Conservation (phyloP, 257 asterid genomes). For the Nyctanthes arbortristis region DNA sequence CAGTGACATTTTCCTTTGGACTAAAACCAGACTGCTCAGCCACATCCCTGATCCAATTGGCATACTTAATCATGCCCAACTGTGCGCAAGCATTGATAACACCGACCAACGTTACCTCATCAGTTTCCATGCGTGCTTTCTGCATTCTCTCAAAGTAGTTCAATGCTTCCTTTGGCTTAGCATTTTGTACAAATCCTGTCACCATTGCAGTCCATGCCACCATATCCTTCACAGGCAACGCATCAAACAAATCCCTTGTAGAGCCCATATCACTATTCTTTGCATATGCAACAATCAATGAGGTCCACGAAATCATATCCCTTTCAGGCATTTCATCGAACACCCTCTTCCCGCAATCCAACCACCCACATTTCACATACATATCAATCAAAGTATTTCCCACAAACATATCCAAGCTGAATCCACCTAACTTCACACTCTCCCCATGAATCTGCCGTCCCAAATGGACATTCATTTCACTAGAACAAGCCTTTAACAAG, state of each 20-base stretch:
- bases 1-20: slow-evolving; percentile 40
- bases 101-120: slow-evolving; percentile 65
- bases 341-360: slow-evolving; percentile 56
- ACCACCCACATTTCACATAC: slow-evolving; percentile 67
- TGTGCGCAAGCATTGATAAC: slow-evolving; percentile 83
- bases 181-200: slow-evolving; percentile 73
- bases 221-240: slow-evolving; percentile 60
- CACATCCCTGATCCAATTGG: slow-evolving; percentile 56
- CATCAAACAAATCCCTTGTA: slow-evolving; percentile 57
- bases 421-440: slow-evolving; percentile 68
- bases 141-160: slow-evolving; percentile 67
- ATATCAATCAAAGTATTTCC: slow-evolving; percentile 59
- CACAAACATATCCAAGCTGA: slow-evolving; percentile 50
- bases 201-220: slow-evolving; percentile 91
- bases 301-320: slow-evolving; percentile 67
- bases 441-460: slow-evolving; percentile 77
- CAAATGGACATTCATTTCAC: slow-evolving; percentile 34
- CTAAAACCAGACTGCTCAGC: slow-evolving; percentile 56
- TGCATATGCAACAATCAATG: slow-evolving; percentile 60
- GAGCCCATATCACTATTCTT: slow-evolving; percentile 58
- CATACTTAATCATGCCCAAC: slow-evolving; percentile 56
- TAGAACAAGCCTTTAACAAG: slow-evolving; percentile 53
- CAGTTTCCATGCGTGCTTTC: slow-evolving; percentile 53
- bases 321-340: slow-evolving; percentile 84
- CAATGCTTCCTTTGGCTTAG: slow-evolving; percentile 68